phyloP scores from a whole-genome alignment of 2,329 filamentous ascomycete species.

The Leptographium galeiforme region DNA sequence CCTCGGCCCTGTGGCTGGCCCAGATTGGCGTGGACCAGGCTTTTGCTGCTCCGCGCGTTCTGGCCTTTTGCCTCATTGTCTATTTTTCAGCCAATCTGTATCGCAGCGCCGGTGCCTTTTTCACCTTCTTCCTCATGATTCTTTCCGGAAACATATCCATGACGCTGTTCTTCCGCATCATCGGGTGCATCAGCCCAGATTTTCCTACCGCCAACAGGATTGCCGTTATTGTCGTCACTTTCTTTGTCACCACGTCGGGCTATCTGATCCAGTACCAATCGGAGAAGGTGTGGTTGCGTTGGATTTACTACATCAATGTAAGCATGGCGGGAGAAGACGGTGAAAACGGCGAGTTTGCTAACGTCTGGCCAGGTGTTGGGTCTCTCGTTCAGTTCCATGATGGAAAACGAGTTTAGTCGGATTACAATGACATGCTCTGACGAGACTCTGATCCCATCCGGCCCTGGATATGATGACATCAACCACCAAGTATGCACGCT shows the following conservation, averaged over 20 bases:
- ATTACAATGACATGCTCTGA: slow-evolving; percentile 56
- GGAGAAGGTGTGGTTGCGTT: slow-evolving; percentile 63
- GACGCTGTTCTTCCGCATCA: slow-evolving; percentile 64
- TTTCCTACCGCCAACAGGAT: slow-evolving; percentile 81
- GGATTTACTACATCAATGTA: slow-evolving; percentile 68
- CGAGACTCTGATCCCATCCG: slow-evolving; percentile 57
- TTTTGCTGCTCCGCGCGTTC: slow-evolving; percentile 57
- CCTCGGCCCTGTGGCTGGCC: slow-evolving; percentile 69
- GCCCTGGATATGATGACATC: slow-evolving; percentile 56
- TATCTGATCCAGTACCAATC: slow-evolving; percentile 72
- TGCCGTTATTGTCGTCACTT: slow-evolving; percentile 62
- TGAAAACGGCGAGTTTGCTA: neutral
- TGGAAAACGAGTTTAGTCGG: slow-evolving; percentile 74
- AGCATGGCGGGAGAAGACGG: neutral
- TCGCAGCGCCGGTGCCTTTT: slow-evolving; percentile 62
- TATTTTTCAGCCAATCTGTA: slow-evolving; percentile 66
- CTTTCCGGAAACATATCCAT: slow-evolving; percentile 56
- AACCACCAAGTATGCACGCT: slow-evolving; percentile 71
- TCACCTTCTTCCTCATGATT: slow-evolving; percentile 61
- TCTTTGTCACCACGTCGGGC: slow-evolving; percentile 70
- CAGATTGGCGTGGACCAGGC: slow-evolving; percentile 69
- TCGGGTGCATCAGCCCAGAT: slow-evolving; percentile 62
- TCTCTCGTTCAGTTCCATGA: slow-evolving; percentile 61
- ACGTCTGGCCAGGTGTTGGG: slow-evolving; percentile 41
- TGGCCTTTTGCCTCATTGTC: slow-evolving; percentile 60